Evolutionary conservation across 2,329 filamentous ascomycete genomes (phyloP), one percentile per base, ranked within the genome.

Genomic region (Gnomoniopsis smithogilvyi): DNA sequence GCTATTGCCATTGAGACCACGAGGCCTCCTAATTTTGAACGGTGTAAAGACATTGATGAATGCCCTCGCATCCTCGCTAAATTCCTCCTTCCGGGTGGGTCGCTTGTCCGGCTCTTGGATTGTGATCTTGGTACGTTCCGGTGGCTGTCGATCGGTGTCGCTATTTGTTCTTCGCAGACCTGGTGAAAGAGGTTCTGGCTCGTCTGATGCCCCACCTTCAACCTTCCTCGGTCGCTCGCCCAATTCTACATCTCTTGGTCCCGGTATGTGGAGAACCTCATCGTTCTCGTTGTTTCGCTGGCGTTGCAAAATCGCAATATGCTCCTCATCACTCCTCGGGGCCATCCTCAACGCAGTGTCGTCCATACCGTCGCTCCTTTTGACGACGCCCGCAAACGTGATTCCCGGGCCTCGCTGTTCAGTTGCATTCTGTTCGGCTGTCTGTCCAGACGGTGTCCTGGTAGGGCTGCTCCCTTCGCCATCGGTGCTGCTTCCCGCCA

Each of bases 231-330:
- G 93, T 11, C 87, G 79, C 62, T 91, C 81, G 26, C 94, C 95
- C 53, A 86, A 85, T 67, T 99, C 95, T 51, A 89, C 93, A 69
- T 98, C 95, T 66, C 93, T 82, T 1, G 95, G 95, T 21, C 93
- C 93, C 0, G 95, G 95, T 66, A 99, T 98, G 45, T 92, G 88
- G 47, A 98, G 76, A 0, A 92, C 86, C 36, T 87, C 86, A 55
- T 86, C 88, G 58, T 90, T 87, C 62, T 86, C 85, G 1, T 79
- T 80, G 58, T 91, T 88, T 41, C 92, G 85, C 71, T 97, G 94
- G 34, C 89, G 88, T 71, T 96, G 86, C 15, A 97, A 72, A 67
- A 98, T 95, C 6, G 90, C 90, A 67, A 97, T 96, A 68, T 96
- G 91, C 62, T 93, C 89, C 56, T 92, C 89, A 48, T 89, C 80